A percentile compares a stretch with the other conserved stretches of the same genome.
phyloP scores from a whole-genome alignment of 2,329 filamentous ascomycete species.

The Neonectria ditissima region DNA sequence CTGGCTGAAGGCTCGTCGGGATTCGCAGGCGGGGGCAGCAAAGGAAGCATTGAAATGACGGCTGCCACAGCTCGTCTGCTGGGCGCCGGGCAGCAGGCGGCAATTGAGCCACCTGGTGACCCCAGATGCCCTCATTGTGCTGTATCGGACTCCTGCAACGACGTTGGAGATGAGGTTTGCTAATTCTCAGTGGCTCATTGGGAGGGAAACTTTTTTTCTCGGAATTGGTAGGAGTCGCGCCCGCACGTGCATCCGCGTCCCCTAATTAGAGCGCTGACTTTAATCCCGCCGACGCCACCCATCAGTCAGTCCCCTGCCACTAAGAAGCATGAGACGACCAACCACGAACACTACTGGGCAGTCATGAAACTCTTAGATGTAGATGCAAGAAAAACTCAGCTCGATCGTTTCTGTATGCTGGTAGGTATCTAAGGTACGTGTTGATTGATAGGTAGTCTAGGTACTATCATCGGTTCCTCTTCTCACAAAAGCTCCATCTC shows the following conservation, averaged over 20 bases:
- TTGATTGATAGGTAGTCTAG: background rate
- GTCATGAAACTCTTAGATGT: background rate
- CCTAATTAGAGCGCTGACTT: background rate
- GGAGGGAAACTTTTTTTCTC: conserved; percentile 47
- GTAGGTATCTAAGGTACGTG: background rate
- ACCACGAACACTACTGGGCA: background rate
- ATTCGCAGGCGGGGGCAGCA: conserved; percentile 38
- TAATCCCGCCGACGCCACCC: conserved; percentile 7
- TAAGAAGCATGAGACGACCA: background rate
- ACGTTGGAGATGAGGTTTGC: conserved; percentile 43
- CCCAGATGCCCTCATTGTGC: conserved; percentile 55
- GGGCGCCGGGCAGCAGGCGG: conserved; percentile 50
- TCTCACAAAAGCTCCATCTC: conserved; percentile 11
- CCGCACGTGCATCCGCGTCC: conserved; percentile 36
- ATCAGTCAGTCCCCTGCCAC: background rate
- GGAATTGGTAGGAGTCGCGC: conserved; percentile 42
- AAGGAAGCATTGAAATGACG: conserved; percentile 45
- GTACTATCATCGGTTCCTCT: conserved; percentile 6
- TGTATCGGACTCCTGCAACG: conserved; percentile 38
- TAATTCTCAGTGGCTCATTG: conserved; percentile 41
- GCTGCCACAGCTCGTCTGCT: conserved; percentile 43
- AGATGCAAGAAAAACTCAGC: background rate
- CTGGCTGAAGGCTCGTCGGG: conserved; percentile 50
- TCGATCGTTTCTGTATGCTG: background rate
- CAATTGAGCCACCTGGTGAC: conserved; percentile 56